phyloP scores from a whole-genome alignment of 352 stramenopile species.

The Phytopythium boreale region DNA sequence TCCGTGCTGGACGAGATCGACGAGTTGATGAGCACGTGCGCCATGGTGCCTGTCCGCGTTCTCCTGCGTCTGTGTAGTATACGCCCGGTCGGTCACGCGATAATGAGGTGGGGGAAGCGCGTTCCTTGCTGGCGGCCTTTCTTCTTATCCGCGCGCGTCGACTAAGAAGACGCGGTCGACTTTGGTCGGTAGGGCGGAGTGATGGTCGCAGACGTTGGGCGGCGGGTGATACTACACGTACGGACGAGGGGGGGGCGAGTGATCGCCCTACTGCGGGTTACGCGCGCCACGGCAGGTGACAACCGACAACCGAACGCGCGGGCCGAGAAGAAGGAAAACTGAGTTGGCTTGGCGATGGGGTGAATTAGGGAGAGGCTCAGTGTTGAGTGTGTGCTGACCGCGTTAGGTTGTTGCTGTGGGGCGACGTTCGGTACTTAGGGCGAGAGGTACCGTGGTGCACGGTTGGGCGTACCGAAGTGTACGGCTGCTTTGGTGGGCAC shows the following conservation, averaged over 20 bases:
- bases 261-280: not conserved
- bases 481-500: not conserved
- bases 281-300: not conserved
- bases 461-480: not conserved
- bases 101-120: not conserved
- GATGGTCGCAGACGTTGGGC: not conserved
- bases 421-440: not conserved
- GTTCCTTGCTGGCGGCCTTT: not conserved
- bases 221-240: not conserved
- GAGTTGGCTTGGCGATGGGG: not conserved
- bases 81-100: not conserved
- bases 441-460: not conserved
- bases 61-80: not conserved
- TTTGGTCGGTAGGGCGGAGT: not conserved
- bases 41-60: constrained; percentile 21
- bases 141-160: not conserved
- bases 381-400: not conserved
- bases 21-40: constrained; percentile 64
- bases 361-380: not conserved
- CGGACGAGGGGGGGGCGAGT: not conserved
- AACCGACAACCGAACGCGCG: not conserved
- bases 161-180: not conserved
- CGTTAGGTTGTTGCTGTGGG: not conserved
- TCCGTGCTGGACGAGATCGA: constrained; percentile 33
- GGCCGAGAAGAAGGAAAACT: constrained; percentile 5